These are phyloP conservation scores for Colletotrichum siamense DNA, from an alignment of 2,329 filamentous ascomycete genomes.

Conservation along the genomic window DNA sequence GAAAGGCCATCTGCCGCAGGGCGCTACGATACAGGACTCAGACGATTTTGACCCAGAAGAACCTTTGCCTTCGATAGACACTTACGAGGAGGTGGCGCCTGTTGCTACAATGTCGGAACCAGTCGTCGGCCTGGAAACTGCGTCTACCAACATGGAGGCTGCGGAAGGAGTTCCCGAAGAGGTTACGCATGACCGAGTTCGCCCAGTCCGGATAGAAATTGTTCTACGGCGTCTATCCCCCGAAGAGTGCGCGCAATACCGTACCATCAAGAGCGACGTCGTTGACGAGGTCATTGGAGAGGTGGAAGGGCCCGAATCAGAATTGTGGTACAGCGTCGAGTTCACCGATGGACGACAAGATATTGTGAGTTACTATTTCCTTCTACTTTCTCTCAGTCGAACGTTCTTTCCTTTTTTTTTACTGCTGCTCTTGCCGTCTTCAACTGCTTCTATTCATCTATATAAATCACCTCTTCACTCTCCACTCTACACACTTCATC, in stretches of 20 bases:
- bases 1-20: not conserved
- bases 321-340: constrained; percentile 41
- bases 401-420: not conserved
- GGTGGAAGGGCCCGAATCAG: constrained; percentile 27
- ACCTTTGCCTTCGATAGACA: not conserved
- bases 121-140: not conserved
- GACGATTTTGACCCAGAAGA: not conserved
- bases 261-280: constrained; percentile 36
- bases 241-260: constrained; percentile 34
- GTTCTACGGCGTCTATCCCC: constrained; percentile 31
- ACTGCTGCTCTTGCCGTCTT: not conserved
- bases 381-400: not conserved
- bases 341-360: constrained; percentile 52
- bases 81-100: not conserved
- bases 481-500: not conserved
- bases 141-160: not conserved
- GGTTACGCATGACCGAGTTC: not conserved
- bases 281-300: constrained; percentile 42
- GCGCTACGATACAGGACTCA: not conserved
- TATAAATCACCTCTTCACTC: not conserved
- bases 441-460: not conserved
- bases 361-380: constrained; percentile 41
- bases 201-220: constrained; percentile 31
- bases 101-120: not conserved
- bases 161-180: not conserved